Percentiles rank a stretch among this genome's conserved stretches.
These are phyloP conservation scores for Stenocarpella maydis DNA, from an alignment of 2,329 filamentous ascomycete genomes.

Conservation along the genomic window DNA sequence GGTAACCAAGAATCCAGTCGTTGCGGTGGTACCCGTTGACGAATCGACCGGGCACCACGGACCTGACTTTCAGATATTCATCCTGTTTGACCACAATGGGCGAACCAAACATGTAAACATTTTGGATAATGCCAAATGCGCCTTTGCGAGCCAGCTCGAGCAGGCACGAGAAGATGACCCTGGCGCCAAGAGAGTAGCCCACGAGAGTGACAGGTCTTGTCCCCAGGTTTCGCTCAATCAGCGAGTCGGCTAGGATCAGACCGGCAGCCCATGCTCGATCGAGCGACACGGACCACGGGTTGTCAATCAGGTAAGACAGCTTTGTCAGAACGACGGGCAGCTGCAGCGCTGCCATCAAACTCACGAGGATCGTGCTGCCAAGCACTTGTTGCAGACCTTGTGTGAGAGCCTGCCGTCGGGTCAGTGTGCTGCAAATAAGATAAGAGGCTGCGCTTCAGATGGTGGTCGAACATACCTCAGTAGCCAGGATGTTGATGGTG, in stretches of 20 bases:
- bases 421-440: constrained; percentile 1
- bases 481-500: constrained; percentile 97
- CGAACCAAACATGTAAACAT: constrained; percentile 93
- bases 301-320: constrained; percentile 94
- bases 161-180: constrained; percentile 92
- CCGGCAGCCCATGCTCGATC: constrained; percentile 89
- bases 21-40: constrained; percentile 94
- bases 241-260: constrained; percentile 90
- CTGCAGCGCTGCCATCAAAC: constrained; percentile 91
- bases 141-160: constrained; percentile 85
- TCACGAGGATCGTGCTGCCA: constrained; percentile 85
- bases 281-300: constrained; percentile 97
- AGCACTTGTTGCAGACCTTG: constrained; percentile 96
- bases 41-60: constrained; percentile 90
- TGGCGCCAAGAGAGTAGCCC: constrained; percentile 90
- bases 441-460: constrained; percentile 36
- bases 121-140: constrained; percentile 88
- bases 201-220: constrained; percentile 91
- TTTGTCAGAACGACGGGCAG: constrained; percentile 94
- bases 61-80: constrained; percentile 81
- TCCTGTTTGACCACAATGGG: constrained; percentile 92
- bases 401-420: constrained; percentile 81
- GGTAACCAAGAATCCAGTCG: constrained; percentile 96
- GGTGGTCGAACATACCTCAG: constrained; percentile 72
- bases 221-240: constrained; percentile 90